phyloP scores from a whole-genome alignment of 129 eudicot species.

The sunflower (Helianthus annuus) region HanXRQr2.0-SUNRISE NC_035434.2:27033801-27034300 shows the following conservation, averaged over 20 bases:
- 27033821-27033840: no score
- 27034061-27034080: neutral
- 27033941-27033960: no score
- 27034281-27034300: conserved; percentile 43
- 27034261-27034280: conserved; percentile 92
- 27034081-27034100: neutral
- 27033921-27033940: no score
- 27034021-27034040: neutral
- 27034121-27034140: conserved; percentile 4
- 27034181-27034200: conserved; percentile 98
- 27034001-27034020: neutral
- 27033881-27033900: no score
- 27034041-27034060: neutral
- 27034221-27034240: conserved; percentile 97
- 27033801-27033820: no score
- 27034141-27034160: neutral
- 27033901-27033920: no score
- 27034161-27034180: conserved; percentile 37
- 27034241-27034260: conserved; percentile 99
- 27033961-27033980: no score
- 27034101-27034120: neutral
- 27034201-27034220: conserved; percentile 77
- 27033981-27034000: no score
- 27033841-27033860: no score
- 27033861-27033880: no score